phyloP scores from a whole-genome alignment of 345 rosid species.

The Syzygium aqueum region DNA sequence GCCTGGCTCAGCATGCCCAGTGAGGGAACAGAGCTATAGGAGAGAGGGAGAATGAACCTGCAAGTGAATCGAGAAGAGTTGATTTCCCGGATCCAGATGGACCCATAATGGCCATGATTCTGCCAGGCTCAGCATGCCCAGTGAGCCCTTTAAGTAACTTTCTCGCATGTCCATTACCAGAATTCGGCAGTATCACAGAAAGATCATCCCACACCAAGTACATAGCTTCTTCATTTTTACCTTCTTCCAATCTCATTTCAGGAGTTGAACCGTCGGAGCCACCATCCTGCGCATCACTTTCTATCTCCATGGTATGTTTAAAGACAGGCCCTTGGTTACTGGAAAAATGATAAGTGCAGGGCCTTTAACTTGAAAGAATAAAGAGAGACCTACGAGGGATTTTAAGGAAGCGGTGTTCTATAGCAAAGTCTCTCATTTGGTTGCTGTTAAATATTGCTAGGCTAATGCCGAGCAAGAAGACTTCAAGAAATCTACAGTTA shows the following conservation, averaged over 20 bases:
- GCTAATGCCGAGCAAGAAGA: background rate
- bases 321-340: background rate
- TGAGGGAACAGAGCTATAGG: slow-evolving; percentile 7
- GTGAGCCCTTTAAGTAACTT: slow-evolving; percentile 67
- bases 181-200: slow-evolving; percentile 59
- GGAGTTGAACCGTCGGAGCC: background rate
- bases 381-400: background rate
- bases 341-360: background rate
- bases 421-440: background rate
- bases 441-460: background rate
- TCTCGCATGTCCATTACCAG: slow-evolving; percentile 48
- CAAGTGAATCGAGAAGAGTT: slow-evolving; percentile 89
- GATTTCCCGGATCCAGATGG: slow-evolving; percentile 96
- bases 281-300: background rate
- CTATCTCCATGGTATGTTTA: background rate
- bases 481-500: background rate
- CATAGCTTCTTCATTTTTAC: slow-evolving; percentile 6
- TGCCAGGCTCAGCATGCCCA: slow-evolving; percentile 91
- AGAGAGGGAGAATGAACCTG: slow-evolving; percentile 31
- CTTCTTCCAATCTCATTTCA: background rate
- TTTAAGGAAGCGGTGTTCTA: background rate
- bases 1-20: slow-evolving; percentile 74
- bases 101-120: slow-evolving; percentile 92
- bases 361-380: background rate
- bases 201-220: slow-evolving; percentile 83